A percentile compares a stretch with the other conserved stretches of the same genome.
phyloP scores from a whole-genome alignment of 208 protist genomes.

The Lotmaria passim region DNA sequence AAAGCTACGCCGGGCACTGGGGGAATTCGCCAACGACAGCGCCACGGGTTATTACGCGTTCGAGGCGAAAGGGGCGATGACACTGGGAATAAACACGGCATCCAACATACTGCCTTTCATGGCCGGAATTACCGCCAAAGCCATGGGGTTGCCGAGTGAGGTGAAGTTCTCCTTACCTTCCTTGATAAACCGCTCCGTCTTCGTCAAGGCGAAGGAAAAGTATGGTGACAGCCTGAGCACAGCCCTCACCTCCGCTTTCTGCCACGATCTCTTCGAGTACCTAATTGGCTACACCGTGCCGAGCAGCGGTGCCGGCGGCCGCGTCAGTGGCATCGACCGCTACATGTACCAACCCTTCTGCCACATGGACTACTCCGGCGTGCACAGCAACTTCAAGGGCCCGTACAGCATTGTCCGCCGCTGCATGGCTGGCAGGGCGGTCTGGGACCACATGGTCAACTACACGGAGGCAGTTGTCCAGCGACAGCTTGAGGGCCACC shows the following conservation, averaged over 20 bases:
- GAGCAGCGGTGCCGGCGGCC: conserved; percentile 40
- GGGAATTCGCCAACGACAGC: conserved; percentile 33
- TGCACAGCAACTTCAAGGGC: conserved; percentile 55
- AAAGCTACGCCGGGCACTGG: conserved; percentile 50
- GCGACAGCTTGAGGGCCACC: conserved; percentile 30
- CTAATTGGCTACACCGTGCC: conserved; percentile 25
- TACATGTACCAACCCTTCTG: conserved; percentile 68
- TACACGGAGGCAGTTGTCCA: conserved; percentile 48
- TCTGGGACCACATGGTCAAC: conserved; percentile 64
- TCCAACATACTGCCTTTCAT: conserved; percentile 46
- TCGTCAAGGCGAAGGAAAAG: conserved; percentile 45
- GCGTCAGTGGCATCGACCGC: conserved; percentile 39
- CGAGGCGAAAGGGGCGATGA: conserved; percentile 51
- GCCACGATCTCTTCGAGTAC: conserved; percentile 43
- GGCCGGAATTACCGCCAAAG: conserved; percentile 19
- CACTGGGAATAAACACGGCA: conserved; percentile 43
- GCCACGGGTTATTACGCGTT: conserved; percentile 36
- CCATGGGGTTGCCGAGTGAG: background rate
- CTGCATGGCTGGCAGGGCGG: conserved; percentile 55
- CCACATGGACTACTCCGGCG: conserved; percentile 53
- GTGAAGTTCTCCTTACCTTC: conserved; percentile 2
- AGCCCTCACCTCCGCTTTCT: conserved; percentile 45
- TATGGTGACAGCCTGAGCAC: conserved; percentile 49
- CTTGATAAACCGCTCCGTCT: conserved; percentile 34
- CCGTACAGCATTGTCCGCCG: conserved; percentile 66